These are phyloP conservation scores for Jaltomata sinuosa DNA, from an alignment of 257 asterid genomes.

Conservation along the genomic window DNA sequence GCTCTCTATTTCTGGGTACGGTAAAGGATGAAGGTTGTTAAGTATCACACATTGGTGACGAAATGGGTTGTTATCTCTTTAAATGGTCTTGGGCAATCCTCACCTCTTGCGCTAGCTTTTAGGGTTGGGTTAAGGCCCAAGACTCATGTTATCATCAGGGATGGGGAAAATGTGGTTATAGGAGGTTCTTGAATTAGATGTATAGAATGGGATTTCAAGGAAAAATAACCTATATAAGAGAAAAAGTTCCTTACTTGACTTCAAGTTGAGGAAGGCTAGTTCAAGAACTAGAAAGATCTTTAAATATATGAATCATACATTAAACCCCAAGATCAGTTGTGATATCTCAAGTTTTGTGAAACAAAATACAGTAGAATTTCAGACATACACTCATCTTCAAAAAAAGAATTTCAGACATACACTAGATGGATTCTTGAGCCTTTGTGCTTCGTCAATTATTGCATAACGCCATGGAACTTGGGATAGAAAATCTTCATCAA, in stretches of 20 bases:
- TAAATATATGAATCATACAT: not conserved
- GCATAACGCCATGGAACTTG: conserved; percentile 84
- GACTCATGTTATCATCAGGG: not conserved
- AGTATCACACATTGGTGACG: not conserved
- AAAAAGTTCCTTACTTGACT: not conserved
- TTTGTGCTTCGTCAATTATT: conserved; percentile 91
- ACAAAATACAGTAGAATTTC: not conserved
- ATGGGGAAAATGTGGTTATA: not conserved
- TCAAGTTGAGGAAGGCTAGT: not conserved
- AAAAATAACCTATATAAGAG: not conserved
- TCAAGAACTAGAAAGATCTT: not conserved
- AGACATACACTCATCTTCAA: conserved; percentile 41
- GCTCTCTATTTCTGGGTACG: not conserved
- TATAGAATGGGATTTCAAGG: not conserved
- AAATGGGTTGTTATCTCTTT: not conserved
- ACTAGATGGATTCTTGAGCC: conserved; percentile 82
- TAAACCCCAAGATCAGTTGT: not conserved
- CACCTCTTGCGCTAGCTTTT: not conserved
- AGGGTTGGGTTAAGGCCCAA: not conserved
- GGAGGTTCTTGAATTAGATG: not conserved
- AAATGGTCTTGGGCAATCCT: not conserved
- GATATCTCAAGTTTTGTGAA: not conserved
- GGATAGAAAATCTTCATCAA: conserved; percentile 87
- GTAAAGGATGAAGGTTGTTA: not conserved
- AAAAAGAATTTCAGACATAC: conserved; percentile 35